Evolutionary conservation across 1,139 yeast genomes (phyloP).

Genomic region (Yamadazyma dushanensis): DNA sequence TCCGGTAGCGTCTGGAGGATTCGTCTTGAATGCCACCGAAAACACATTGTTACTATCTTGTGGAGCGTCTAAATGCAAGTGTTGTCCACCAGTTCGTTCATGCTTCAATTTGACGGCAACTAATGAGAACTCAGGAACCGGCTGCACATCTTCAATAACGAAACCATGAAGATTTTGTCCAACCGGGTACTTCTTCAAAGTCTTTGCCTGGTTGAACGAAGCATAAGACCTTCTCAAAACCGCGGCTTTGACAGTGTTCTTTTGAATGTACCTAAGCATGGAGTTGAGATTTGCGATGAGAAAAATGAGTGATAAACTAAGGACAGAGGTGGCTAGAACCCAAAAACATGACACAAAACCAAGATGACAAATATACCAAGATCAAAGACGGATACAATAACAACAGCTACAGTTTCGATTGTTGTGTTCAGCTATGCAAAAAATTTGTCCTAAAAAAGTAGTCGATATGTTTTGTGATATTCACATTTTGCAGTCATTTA

Average conservation of each 20-base stretch:
- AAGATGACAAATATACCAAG: neutral
- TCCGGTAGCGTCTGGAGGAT: slow-evolving; percentile 91
- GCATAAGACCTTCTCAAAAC: slow-evolving; percentile 5
- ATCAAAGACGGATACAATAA: no score
- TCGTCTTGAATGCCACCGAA: slow-evolving; percentile 87
- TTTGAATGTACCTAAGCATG: slow-evolving; percentile 1
- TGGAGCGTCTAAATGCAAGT: slow-evolving; percentile 75
- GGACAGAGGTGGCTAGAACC: no score
- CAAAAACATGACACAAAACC: neutral
- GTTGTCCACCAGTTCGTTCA: slow-evolving; percentile 69
- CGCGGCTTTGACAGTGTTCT: neutral
- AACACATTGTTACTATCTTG: slow-evolving; percentile 85
- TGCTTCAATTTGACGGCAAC: slow-evolving; percentile 77
- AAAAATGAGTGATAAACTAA: slow-evolving; percentile 4
- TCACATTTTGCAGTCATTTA: no score
- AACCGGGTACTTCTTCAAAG: slow-evolving; percentile 53
- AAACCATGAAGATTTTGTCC: slow-evolving; percentile 69
- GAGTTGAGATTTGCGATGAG: slow-evolving; percentile 1
- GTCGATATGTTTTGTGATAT: no score
- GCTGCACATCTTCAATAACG: slow-evolving; percentile 57
- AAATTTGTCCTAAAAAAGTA: no score
- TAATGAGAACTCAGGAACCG: slow-evolving; percentile 79
- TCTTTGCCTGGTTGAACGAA: slow-evolving; percentile 15
- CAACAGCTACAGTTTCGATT: no score
- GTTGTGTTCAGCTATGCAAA: no score